Conservation (phyloP, 192 early-diverging fungal genomes). For the Mortierella alpina region DNA sequence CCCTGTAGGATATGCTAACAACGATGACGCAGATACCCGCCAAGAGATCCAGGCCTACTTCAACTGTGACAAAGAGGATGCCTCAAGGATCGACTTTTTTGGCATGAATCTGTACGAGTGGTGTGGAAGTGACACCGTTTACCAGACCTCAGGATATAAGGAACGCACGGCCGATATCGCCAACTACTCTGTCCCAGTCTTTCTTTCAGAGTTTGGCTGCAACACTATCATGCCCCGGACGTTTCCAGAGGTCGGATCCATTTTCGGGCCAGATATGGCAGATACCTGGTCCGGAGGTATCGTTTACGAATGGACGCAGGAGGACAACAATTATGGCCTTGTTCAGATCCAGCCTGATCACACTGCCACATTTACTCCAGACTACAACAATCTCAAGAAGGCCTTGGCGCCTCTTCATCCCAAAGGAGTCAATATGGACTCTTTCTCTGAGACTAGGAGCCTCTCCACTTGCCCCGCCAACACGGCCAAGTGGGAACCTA, state of each 20-base stretch:
- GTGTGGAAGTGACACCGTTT: conserved; percentile 69
- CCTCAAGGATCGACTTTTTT: conserved; percentile 71
- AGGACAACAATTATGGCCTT: conserved; percentile 77
- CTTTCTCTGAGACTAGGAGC: conserved; percentile 56
- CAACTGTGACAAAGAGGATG: conserved; percentile 67
- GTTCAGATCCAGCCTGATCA: conserved; percentile 64
- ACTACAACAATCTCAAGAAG: conserved; percentile 71
- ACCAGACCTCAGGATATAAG: conserved; percentile 72
- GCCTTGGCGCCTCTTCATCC: conserved; percentile 61
- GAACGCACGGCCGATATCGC: conserved; percentile 69
- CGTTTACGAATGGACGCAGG: conserved; percentile 79
- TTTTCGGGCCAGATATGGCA: conserved; percentile 77
- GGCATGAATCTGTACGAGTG: conserved; percentile 81
- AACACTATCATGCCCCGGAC: conserved; percentile 69
- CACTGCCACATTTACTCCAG: conserved; percentile 54
- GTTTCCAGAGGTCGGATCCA: conserved; percentile 72
- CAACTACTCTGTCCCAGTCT: conserved; percentile 70
- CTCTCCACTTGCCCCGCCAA: conserved; percentile 56
- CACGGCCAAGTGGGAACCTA: conserved; percentile 64
- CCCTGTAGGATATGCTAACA: conserved; percentile 80
- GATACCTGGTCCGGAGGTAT: conserved; percentile 75
- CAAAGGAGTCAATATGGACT: conserved; percentile 66
- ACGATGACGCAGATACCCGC: conserved; percentile 76
- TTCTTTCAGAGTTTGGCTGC: conserved; percentile 83
- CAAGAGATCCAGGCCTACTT: conserved; percentile 73